Base-by-base conservation (phyloP, 1,284 basidiomycete genomes). In the Exobasidium rhododendri region DNA sequence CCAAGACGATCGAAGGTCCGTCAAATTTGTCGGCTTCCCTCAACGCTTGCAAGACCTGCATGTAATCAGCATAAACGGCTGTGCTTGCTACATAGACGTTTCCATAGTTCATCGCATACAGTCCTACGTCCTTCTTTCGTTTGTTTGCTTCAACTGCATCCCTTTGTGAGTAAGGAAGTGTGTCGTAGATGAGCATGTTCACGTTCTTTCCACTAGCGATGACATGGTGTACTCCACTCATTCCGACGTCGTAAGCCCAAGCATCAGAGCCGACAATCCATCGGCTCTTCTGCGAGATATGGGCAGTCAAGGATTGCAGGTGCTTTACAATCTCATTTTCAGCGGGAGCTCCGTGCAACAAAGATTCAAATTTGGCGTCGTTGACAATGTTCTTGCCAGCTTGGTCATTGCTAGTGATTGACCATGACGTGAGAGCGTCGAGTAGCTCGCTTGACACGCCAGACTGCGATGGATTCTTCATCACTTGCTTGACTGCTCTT, bases 241-340 rank as follows among this genome's bases (percentile, higher is more conserved):
- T 88, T 49, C 94, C 94, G 53, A 97, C 86, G 81, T 97, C 94
- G 79, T 94, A 92, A 0, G 94, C 90, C 94, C 94, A 98, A 0
- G 92, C 89, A 79, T 98, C 94, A 53, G 92, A 96, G 26, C 94
- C 93, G 70, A 97, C 89, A 80, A 98, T 97, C 94, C 94, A 98
- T 61, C 91, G 69, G 47, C 70, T 73, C 62, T 69, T 66, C 58
- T 62, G 65, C n/a, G 64, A 64, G 20, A 77, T 61, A 63, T 70
- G 63, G 28, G 61, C 47, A 2, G 67, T 69, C 44, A 71, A 66
- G 56, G 74, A 62, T 57, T 70, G 68, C 56, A 79, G 63, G 56
- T 62, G 63, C 10, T 70, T 62, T 10, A 75, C 63, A 30, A 67
- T 67, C 22, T 59, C 57, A 30, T 63, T 58, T 4, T 83, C 74